Base-by-base conservation (phyloP, 176 grass and related monocot species). In the Aegilops longissima region DNA sequence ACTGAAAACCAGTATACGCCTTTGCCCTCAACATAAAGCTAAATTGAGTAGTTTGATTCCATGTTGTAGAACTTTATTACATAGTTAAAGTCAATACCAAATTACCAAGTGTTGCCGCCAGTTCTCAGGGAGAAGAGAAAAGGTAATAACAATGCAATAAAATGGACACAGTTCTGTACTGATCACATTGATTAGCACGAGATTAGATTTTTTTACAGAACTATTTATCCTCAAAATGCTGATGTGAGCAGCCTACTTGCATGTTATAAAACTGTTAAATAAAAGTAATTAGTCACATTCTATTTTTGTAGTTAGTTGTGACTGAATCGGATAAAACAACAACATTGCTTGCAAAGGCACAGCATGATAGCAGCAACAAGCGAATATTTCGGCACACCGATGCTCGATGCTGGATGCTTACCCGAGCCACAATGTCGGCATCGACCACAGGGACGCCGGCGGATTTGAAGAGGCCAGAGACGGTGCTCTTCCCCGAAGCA, bases 391-490 rank as follows among this genome's bases (percentile, higher is more conserved):
- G 51, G 16, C 54, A 58, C 18, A 8, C 18, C 17, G 7, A 21
- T 58, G 54, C 2, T 9, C 31, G 1, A 4, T 38, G n/a, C 4
- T 70, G 9, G n/a, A 24, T 25, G 61, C 63, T 78, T 90, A 98
- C 96, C 51, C 93, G 90, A 64, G 96, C 90, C 18, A 98, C 84
- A 25, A 94, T 13, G 79, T 98, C 96, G 2, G 90, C 93, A 9
- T 98, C 93, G 11, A 96, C 92, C 7, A 98, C 84, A 6, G 92
- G 90, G 80, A 98, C 12, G 29, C 92, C 93, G n/a, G 81, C 23
- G 24, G 90, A 87, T 80, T 86, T 96, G 87, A 98, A 98, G 59
- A 96, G 93, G 71, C 66, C 83, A 70, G 96, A 98, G 29, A 98
- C 66, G 0, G 96, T 98, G 90, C 93, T 96, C 92, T 98, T 98